Evolutionary conservation across 202 grass and related monocot species (phyloP).

Genomic region (Dendrocalamus latiflorus): DNA sequence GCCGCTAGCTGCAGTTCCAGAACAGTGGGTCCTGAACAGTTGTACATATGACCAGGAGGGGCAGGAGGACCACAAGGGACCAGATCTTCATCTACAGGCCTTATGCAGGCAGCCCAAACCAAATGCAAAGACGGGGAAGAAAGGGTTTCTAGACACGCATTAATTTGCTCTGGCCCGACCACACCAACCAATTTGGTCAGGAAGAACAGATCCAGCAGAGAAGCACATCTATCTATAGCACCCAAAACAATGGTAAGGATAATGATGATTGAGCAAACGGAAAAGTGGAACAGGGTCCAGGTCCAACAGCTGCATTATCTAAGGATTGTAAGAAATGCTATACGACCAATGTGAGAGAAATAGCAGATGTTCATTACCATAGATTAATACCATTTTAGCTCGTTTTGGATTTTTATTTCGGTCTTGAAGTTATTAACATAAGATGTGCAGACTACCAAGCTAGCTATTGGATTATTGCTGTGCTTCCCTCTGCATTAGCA

Average conservation of each 20-base stretch:
- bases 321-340: neutral
- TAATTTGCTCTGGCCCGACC: slow-evolving; percentile 46
- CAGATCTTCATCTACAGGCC: slow-evolving; percentile 61
- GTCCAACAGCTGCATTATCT: slow-evolving; percentile 21
- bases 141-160: slow-evolving; percentile 48
- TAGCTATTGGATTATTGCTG: neutral
- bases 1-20: slow-evolving; percentile 38
- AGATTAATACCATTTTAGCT: neutral
- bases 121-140: slow-evolving; percentile 36
- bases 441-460: neutral
- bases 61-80: slow-evolving; percentile 31
- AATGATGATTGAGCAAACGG: slow-evolving; percentile 39
- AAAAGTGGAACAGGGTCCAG: neutral
- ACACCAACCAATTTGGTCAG: slow-evolving; percentile 42
- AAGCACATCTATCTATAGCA: slow-evolving; percentile 33
- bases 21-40: slow-evolving; percentile 46
- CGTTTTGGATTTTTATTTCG: neutral
- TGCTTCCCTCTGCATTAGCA: neutral
- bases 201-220: slow-evolving; percentile 57
- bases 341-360: neutral
- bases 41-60: slow-evolving; percentile 42
- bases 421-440: neutral
- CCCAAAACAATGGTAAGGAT: slow-evolving; percentile 37
- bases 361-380: neutral
- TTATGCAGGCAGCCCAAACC: slow-evolving; percentile 50